Conservation (phyloP, 192 early-diverging fungal species). For the Backusella circina region DNA sequence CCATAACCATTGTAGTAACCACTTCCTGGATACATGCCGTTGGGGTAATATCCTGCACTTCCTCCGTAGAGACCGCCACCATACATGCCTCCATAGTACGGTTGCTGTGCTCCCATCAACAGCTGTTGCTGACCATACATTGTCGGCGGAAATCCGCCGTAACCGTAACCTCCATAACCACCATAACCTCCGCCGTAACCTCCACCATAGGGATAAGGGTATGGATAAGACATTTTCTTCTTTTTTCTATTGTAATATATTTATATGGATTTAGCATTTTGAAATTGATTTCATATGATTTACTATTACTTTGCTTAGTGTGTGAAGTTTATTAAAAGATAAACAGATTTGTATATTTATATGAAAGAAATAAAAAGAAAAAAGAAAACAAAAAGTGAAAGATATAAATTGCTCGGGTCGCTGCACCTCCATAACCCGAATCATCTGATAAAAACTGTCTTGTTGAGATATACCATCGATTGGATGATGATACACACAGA, state of each 20-base stretch:
- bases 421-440: neutral
- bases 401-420: neutral
- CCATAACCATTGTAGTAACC: neutral
- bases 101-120: neutral
- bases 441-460: neutral
- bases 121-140: constrained; percentile 8
- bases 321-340: neutral
- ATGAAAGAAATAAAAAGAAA: neutral
- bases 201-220: neutral
- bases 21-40: neutral
- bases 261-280: neutral
- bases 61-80: neutral
- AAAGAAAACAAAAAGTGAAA: neutral
- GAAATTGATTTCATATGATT: neutral
- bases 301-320: neutral
- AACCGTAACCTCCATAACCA: neutral
- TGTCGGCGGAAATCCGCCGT: neutral
- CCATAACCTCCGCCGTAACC: neutral
- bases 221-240: constrained; percentile 9
- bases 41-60: constrained; percentile 3
- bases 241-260: too few species aligned
- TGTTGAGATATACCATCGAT: neutral
- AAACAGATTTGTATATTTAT: neutral
- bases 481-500: neutral
- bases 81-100: neutral